Conservation (phyloP, 345 rosid genomes). For the Laguncularia racemosa region DNA sequence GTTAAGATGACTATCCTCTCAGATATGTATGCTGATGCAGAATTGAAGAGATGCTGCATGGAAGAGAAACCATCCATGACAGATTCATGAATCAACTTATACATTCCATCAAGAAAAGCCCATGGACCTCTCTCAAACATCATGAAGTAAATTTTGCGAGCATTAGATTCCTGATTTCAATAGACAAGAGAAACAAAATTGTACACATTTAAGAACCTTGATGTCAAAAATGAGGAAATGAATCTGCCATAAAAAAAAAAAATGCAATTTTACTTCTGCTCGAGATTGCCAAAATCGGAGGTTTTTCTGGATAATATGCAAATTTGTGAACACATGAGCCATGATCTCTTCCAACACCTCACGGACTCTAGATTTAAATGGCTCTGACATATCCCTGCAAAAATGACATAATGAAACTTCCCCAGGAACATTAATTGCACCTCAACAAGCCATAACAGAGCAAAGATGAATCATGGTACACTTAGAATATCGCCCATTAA, state of each 20-base stretch:
- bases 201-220: not conserved
- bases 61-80: slow-evolving; percentile 40
- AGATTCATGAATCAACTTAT: slow-evolving; percentile 32
- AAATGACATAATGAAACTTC: not conserved
- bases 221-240: not conserved
- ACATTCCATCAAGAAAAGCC: slow-evolving; percentile 55
- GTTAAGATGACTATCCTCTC: slow-evolving; percentile 59
- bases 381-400: slow-evolving; percentile 32
- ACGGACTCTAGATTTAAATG: slow-evolving; percentile 36
- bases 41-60: slow-evolving; percentile 40
- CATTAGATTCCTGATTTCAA: slow-evolving; percentile 49
- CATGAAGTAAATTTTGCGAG: slow-evolving; percentile 65
- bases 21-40: slow-evolving; percentile 61
- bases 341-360: slow-evolving; percentile 63
- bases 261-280: slow-evolving; percentile 44
- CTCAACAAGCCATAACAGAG: not conserved
- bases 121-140: slow-evolving; percentile 84
- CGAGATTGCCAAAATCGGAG: slow-evolving; percentile 75
- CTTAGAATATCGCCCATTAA: not conserved
- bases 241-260: not conserved
- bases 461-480: not conserved
- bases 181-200: not conserved
- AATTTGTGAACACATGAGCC: slow-evolving; percentile 37
- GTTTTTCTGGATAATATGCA: slow-evolving; percentile 64
- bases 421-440: not conserved